These are phyloP conservation scores for Arabidopsis suecica DNA, from an alignment of 345 rosid species.

Conservation along the genomic window DNA sequence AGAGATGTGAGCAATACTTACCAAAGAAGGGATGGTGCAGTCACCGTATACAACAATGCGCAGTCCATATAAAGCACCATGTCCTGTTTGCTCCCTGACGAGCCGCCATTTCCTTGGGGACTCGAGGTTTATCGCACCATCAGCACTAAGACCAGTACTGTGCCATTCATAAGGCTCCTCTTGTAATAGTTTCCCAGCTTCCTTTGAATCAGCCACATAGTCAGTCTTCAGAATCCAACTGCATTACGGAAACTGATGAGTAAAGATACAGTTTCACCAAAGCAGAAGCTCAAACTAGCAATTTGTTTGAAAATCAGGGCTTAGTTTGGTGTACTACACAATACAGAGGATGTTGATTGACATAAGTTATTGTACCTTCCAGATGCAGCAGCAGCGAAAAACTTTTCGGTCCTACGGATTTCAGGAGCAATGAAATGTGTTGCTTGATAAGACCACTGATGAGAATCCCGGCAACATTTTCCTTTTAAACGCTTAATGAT, in stretches of 20 bases:
- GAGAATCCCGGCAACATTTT: slow-evolving; percentile 82
- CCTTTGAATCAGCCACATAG: slow-evolving; percentile 69
- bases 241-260: slow-evolving; percentile 42
- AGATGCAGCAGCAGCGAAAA: slow-evolving; percentile 68
- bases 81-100: slow-evolving; percentile 79
- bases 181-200: slow-evolving; percentile 74
- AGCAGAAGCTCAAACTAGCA: slow-evolving; percentile 1
- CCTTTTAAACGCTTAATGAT: slow-evolving; percentile 72
- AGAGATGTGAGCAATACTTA: slow-evolving; percentile 44
- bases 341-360: slow-evolving; percentile 1
- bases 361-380: slow-evolving; percentile 51
- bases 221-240: slow-evolving; percentile 96
- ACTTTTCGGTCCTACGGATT: slow-evolving; percentile 87
- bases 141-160: slow-evolving; percentile 70
- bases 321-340: not conserved
- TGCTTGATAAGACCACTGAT: slow-evolving; percentile 97
- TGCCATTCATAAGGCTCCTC: slow-evolving; percentile 94
- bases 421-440: slow-evolving; percentile 82
- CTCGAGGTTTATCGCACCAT: slow-evolving; percentile 81
- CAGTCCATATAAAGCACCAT: slow-evolving; percentile 88
- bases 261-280: not conserved
- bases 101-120: slow-evolving; percentile 94
- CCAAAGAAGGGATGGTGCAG: slow-evolving; percentile 90
- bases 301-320: slow-evolving; percentile 1
- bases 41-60: slow-evolving; percentile 82